Evolutionary conservation across 192 early-diverging fungal species (phyloP), one percentile per base, ranked within the genome.

Genomic region (Entomortierella beljakovae): DNA sequence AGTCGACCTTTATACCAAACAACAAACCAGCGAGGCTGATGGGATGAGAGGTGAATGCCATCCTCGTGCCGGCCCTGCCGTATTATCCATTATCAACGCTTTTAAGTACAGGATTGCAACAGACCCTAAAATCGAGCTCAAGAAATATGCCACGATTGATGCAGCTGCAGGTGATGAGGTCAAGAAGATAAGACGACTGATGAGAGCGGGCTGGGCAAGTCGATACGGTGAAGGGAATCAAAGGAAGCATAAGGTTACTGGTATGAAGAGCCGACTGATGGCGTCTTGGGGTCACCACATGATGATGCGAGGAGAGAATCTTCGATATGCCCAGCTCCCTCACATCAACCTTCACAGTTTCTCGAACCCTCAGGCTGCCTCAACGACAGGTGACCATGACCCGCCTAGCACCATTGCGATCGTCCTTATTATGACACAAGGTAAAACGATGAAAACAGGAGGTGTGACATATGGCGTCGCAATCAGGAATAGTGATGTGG

Each of bases 371-470:
- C n/a, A n/a, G 31, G 10, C 25, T n/a, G 20, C 20, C 32, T 32
- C 32, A 58, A 16, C 22, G 7, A 58, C 15, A 20, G 28, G 7
- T 28, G 18, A n/a, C 25, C 32, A 33, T 13, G 29, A 18, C 11
- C 18, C 18, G 42, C 49, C 37, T 6, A 52, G 8, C 3, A 52
- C 51, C 10, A 22, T 52, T 28, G 51, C 51, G 1, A 52, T 52
- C 26, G 51, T 52, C 51, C 51, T 52, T 15, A 52, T 52, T 23
- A 52, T 52, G 51, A 52, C 51, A 20, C 51, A 52, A 52, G 51
- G 8, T 2, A 31, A 52, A 52, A 52, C 51, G 16, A 15, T 52
- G 10, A 15, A 23, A 52, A 15, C 16, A 22, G 51, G 51, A 22
- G 8, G 51, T 23, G 16, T 15, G 20, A 52, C 51, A 6, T 52